Evolutionary conservation across 306 rosid species (phyloP).

Genomic region (Acacia acuminata): DNA sequence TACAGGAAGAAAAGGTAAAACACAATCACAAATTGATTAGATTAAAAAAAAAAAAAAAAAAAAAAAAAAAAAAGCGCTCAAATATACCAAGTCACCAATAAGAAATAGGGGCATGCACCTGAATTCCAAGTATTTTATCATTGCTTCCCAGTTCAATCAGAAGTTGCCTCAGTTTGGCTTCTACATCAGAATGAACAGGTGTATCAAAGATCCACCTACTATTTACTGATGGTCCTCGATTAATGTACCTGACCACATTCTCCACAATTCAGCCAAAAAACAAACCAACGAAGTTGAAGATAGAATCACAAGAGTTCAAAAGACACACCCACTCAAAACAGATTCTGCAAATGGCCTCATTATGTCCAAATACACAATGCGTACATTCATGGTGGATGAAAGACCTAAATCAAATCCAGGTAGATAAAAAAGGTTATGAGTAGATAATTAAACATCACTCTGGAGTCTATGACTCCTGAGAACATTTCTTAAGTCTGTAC

Average conservation of each 20-base stretch:
- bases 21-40: conserved; percentile 19
- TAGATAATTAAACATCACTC: conserved; percentile 22
- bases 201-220: conserved; percentile 82
- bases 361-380: conserved; percentile 79
- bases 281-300: conserved; percentile 30
- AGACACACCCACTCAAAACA: conserved; percentile 78
- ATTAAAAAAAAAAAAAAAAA: conserved; percentile 6
- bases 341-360: conserved; percentile 99
- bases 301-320: conserved; percentile 6
- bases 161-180: conserved; percentile 80
- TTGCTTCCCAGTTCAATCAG: conserved; percentile 73
- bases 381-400: conserved; percentile 85
- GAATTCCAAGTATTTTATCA: conserved; percentile 92
- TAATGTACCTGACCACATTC: conserved; percentile 58
- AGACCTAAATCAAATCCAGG: conserved; percentile 64
- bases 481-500: too few species aligned
- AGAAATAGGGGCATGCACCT: conserved; percentile 51
- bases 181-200: conserved; percentile 76
- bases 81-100: conserved; percentile 8
- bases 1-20: background rate
- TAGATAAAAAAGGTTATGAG: conserved; percentile 29
- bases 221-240: conserved; percentile 69
- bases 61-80: background rate
- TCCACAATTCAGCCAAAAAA: conserved; percentile 43
- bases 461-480: background rate